phyloP scores from a whole-genome alignment of 768 basidiomycete species.

The Russula brevipes region DNA sequence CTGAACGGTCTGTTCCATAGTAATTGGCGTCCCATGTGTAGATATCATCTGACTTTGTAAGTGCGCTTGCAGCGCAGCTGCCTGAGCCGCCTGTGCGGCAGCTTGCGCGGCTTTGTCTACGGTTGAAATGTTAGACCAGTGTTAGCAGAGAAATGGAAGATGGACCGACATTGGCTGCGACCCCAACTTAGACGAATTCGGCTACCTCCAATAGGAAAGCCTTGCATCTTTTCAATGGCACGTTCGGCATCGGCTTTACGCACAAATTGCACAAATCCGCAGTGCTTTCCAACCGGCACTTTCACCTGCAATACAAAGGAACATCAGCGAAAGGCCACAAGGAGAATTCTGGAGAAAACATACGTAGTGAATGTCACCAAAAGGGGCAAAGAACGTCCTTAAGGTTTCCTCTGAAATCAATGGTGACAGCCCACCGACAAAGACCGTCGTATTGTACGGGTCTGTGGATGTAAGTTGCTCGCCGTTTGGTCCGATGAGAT shows the following conservation, averaged over 20 bases:
- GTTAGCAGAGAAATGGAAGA: not conserved
- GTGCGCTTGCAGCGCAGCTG: conserved; percentile 57
- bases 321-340: conserved; percentile 15
- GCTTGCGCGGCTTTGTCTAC: conserved; percentile 88
- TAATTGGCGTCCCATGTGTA: conserved; percentile 32
- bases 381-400: conserved; percentile 86
- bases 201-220: conserved; percentile 89
- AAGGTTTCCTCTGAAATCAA: conserved; percentile 88
- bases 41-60: conserved; percentile 31
- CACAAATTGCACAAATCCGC: conserved; percentile 94
- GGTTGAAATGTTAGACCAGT: conserved; percentile 11
- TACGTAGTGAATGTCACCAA: conserved; percentile 90
- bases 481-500: conserved; percentile 80
- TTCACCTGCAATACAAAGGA: conserved; percentile 59
- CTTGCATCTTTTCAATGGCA: conserved; percentile 96
- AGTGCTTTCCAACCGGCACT: conserved; percentile 93
- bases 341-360: conserved; percentile 29
- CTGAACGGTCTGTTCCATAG: conserved; percentile 59
- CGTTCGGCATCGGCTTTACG: conserved; percentile 86
- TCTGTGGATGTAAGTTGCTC: conserved; percentile 84
- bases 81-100: conserved; percentile 69
- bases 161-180: conserved; percentile 74
- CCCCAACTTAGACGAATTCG: conserved; percentile 92
- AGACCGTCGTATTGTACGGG: conserved; percentile 95
- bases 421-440: conserved; percentile 86